Evolutionary conservation across 2,329 filamentous ascomycete genomes (phyloP).

Genomic region (Oidium heveae): DNA sequence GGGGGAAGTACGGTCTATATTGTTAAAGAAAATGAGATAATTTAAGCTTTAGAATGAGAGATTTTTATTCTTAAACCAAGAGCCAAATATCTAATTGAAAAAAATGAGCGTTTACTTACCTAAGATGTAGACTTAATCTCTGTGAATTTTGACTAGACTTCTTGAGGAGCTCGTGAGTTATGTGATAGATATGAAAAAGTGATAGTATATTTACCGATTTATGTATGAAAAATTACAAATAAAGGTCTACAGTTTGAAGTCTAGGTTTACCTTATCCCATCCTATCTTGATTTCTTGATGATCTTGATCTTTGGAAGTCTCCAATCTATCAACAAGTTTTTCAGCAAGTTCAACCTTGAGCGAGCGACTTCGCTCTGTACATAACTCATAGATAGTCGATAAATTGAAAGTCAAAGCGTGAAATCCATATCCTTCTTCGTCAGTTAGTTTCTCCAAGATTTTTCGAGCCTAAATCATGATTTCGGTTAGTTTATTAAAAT

Average conservation of each 20-base stretch:
- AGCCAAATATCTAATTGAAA: too few relatives aligned
- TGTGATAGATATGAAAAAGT: too few relatives aligned
- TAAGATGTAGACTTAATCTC: too few relatives aligned
- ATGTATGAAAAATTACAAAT: neutral
- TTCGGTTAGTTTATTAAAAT: neutral
- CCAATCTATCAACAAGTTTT: conserved; percentile 26
- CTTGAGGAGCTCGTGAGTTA: too few relatives aligned
- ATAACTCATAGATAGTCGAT: conserved; percentile 75
- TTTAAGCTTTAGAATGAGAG: neutral
- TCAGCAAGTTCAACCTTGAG: conserved; percentile 50
- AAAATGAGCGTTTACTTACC: too few relatives aligned
- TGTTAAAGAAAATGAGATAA: conserved; percentile 8
- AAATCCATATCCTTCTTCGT: conserved; percentile 26
- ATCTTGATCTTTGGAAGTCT: conserved; percentile 1
- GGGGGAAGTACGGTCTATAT: conserved; percentile 37
- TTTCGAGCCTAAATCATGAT: conserved; percentile 26
- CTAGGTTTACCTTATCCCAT: conserved; percentile 14
- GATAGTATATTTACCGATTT: too few relatives aligned
- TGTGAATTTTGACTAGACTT: too few relatives aligned
- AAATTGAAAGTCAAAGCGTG: conserved; percentile 73
- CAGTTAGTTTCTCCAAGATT: conserved; percentile 40
- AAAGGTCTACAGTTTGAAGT: conserved; percentile 11
- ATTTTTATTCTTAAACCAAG: neutral
- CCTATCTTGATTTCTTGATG: conserved; percentile 2
- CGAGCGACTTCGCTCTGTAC: conserved; percentile 46